Evolutionary conservation across 495 filamentous ascomycete genomes (phyloP), one percentile per base, ranked within the genome.

Genomic region (Arthonia radiata): DNA sequence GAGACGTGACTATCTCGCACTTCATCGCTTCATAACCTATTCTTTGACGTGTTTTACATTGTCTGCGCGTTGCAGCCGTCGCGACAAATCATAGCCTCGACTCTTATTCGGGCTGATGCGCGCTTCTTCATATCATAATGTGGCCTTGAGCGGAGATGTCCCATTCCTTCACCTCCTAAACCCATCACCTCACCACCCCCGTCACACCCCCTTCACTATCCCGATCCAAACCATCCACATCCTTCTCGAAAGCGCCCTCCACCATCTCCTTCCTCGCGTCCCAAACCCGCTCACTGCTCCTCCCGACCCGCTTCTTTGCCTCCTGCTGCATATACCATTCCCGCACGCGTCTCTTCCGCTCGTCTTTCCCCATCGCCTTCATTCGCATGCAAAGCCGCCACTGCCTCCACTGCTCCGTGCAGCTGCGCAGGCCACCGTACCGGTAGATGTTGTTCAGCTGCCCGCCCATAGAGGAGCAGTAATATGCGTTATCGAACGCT

Each of bases 361-460:
- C 35, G 18, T 33, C 38, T 10, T 35, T 39, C 4, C 37, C 22
- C 43, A 58, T 47, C 23, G 43, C 37, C 49, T 64, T 61, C n/a
- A 67, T 69, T 30, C 73, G 68, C 78, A 97, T 90, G 55, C 86
- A 97, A 49, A 91, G 75, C 67, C 83, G 79, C 53, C 86, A 93
- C 44, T 83, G 71, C 36, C 67, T 57, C 76, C 80, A 90, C 24
- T 75, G 68, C 36, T 83, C 68, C 15, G 51, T 52, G 56, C 86
- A 97, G 6, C 60, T 53, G 2, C 69, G 63, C 25, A 86, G 35
- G 22, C 44, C 47, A 30, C 86, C 86, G 46, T 76, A 68, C 22
- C 86, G 74, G 59, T 97, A 97, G 5, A 94, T 55, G 35, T 71
- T 64, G 34, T 67, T 58, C 52, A 82, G 86, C 43, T 92, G 79